These are phyloP conservation scores for Xylariales sp. DNA, from an alignment of 2,329 filamentous ascomycete genomes.

Conservation along the genomic window DNA sequence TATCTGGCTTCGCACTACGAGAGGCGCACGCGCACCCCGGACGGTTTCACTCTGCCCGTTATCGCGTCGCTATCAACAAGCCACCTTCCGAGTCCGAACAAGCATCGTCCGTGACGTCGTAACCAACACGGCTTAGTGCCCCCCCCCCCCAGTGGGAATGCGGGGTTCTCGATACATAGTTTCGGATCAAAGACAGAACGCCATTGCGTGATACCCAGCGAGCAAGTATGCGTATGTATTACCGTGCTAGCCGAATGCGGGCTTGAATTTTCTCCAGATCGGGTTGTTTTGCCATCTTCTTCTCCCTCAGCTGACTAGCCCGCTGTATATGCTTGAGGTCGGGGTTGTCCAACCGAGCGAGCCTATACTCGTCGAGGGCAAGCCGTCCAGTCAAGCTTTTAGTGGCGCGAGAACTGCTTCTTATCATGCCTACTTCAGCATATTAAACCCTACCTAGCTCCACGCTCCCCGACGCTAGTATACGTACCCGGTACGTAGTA, in stretches of 20 bases:
- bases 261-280: not conserved
- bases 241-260: not conserved
- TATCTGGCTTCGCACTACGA: not conserved
- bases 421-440: not conserved
- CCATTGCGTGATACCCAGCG: constrained; percentile 1
- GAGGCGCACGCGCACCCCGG: not conserved
- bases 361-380: not conserved
- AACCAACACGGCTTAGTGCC: constrained; percentile 20
- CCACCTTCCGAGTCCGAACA: constrained; percentile 39
- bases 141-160: constrained; percentile 16
- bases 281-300: not conserved
- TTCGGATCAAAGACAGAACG: not conserved
- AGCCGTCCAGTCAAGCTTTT: constrained; percentile 13
- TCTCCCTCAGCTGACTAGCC: no score
- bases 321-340: no score
- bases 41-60: constrained; percentile 2
- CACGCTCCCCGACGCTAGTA: constrained; percentile 2
- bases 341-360: not conserved
- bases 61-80: constrained; percentile 29
- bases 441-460: not conserved
- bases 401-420: not conserved
- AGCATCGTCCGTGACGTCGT: constrained; percentile 14
- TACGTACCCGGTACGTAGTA: not conserved
- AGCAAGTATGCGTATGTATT: not conserved
- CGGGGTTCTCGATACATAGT: constrained; percentile 23